These are phyloP conservation scores for Trypanosoma cruzi DNA, from an alignment of 208 protist genomes.

Conservation along the genomic window DNA sequence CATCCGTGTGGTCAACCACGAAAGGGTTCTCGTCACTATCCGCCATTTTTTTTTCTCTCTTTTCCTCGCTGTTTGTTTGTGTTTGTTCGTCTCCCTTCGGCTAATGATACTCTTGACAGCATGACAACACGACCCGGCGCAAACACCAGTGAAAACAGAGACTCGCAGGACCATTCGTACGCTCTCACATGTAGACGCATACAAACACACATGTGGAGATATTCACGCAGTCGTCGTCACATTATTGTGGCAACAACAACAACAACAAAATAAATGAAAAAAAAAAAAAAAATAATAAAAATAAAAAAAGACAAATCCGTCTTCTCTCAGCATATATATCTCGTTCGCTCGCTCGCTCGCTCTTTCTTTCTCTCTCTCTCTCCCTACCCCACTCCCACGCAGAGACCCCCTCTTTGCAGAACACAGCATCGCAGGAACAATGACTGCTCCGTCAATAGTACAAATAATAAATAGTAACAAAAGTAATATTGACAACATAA, in stretches of 20 bases:
- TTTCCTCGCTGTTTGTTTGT: background rate
- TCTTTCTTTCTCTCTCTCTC: background rate
- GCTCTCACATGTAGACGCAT: constrained; percentile 9
- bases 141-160: background rate
- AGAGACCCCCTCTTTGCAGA: background rate
- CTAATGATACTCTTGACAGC: background rate
- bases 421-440: background rate
- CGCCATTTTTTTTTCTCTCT: background rate
- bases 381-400: background rate
- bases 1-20: background rate
- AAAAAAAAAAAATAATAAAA: background rate
- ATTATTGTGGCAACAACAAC: no score
- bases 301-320: no score
- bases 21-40: background rate
- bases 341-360: background rate
- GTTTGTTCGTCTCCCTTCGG: background rate
- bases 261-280: no score
- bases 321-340: no score
- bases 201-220: no score
- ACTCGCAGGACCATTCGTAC: background rate
- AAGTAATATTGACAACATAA: background rate
- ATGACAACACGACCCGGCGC: background rate
- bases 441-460: background rate
- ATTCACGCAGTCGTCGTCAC: no score
- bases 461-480: background rate